A percentile compares a stretch with the other conserved stretches of the same genome.
Evolutionary conservation across 202 grass and related monocot genomes (phyloP).

Genomic region (Schoenoplectus triqueter): DNA sequence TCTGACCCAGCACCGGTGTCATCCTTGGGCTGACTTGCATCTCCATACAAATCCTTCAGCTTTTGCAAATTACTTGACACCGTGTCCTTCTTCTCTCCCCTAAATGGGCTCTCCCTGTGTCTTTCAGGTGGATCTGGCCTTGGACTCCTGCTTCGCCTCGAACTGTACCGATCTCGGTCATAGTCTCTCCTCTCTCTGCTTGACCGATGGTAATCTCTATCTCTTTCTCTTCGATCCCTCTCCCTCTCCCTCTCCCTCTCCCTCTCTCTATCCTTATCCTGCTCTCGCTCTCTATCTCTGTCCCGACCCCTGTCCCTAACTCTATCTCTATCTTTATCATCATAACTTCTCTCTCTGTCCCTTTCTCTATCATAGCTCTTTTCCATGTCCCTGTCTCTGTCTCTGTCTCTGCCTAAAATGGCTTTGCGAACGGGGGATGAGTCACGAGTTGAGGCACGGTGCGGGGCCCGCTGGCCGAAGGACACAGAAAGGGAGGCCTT

Average conservation of each 20-base stretch:
- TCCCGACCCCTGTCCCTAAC: constrained; percentile 32
- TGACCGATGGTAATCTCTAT: constrained; percentile 43
- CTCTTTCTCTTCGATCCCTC: constrained; percentile 51
- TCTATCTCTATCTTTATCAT: constrained; percentile 35
- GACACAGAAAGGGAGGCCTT: constrained; percentile 95
- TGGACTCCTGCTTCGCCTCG: constrained; percentile 50
- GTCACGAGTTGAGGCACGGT: constrained; percentile 82
- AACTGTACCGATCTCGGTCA: constrained; percentile 47
- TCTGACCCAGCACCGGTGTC: constrained; percentile 43
- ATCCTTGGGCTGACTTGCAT: constrained; percentile 60
- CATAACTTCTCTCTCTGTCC: constrained; percentile 29
- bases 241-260: constrained; percentile 43
- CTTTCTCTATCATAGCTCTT: constrained; percentile 43
- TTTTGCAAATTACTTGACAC: constrained; percentile 75
- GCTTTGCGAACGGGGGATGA: constrained; percentile 77
- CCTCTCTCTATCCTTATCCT: constrained; percentile 43
- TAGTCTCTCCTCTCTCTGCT: constrained; percentile 47
- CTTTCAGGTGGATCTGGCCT: constrained; percentile 42
- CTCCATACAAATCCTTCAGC: constrained; percentile 86
- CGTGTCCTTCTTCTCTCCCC: constrained; percentile 33
- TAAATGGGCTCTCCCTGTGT: constrained; percentile 46
- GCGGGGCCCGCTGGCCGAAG: constrained; percentile 91
- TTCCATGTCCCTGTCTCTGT: constrained; percentile 49
- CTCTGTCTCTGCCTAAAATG: constrained; percentile 41
- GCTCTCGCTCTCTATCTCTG: constrained; percentile 28